Conservation (phyloP, 1,284 basidiomycete genomes). For the Bjerkandera adusta region DNA sequence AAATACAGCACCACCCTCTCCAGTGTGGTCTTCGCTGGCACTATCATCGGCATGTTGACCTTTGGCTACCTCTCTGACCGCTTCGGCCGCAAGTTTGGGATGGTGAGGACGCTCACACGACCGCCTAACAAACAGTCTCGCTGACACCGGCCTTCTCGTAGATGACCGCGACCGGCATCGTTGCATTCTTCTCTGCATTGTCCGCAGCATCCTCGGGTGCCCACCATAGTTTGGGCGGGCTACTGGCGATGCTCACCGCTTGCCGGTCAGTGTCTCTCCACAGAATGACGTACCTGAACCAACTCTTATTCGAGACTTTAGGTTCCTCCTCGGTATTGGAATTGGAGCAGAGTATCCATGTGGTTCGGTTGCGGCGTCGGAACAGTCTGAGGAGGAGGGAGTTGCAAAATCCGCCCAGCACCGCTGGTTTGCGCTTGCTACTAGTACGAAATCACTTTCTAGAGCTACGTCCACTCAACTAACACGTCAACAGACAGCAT, state of each 20-base stretch:
- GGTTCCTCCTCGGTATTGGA: constrained; percentile 80
- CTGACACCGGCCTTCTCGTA: constrained; percentile 24
- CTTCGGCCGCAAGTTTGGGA: constrained; percentile 85
- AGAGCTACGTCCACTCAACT: neutral
- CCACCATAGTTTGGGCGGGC: constrained; percentile 63
- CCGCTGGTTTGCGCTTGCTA: constrained; percentile 83
- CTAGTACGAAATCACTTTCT: constrained; percentile 48
- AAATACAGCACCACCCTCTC: constrained; percentile 63
- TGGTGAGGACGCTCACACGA: constrained; percentile 46
- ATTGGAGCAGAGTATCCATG: constrained; percentile 91
- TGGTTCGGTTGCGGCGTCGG: constrained; percentile 88
- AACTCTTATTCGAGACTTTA: constrained; percentile 23
- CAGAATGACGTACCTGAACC: neutral
- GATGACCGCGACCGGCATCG: constrained; percentile 78
- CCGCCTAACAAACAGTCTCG: neutral
- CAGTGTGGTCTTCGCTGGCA: constrained; percentile 80
- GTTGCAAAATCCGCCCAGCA: constrained; percentile 82
- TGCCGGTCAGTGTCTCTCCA: constrained; percentile 56
- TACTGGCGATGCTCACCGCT: constrained; percentile 76
- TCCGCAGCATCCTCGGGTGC: constrained; percentile 81
- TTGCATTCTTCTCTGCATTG: constrained; percentile 77
- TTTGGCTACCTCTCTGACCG: constrained; percentile 85
- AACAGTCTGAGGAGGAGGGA: constrained; percentile 82
- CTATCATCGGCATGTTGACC: constrained; percentile 76
- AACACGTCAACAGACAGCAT: constrained; percentile 63